These are phyloP conservation scores for Diaporthe sp. DNA, from an alignment of 2,329 filamentous ascomycete species.

Conservation along the genomic window DNA sequence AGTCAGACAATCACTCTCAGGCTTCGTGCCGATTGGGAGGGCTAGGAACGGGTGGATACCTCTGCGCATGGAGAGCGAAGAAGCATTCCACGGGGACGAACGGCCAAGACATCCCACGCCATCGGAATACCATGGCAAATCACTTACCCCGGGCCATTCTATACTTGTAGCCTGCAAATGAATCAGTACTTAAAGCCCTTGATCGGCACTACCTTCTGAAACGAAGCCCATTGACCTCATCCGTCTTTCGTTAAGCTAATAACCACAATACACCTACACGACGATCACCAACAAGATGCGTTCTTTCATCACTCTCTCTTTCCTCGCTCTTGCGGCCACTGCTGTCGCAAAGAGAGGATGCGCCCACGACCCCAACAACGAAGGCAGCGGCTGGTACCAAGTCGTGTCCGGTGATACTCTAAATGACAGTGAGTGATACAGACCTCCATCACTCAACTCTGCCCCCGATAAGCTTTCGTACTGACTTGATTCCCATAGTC, in stretches of 20 bases:
- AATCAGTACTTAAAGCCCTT: constrained; percentile 1
- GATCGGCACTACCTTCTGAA: background rate
- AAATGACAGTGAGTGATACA: constrained; percentile 7
- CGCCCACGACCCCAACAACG: background rate
- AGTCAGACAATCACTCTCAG: background rate
- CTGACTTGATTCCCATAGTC: background rate
- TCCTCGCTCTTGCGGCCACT: constrained; percentile 11
- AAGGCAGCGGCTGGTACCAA: constrained; percentile 1
- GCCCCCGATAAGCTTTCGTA: background rate
- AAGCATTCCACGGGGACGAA: background rate
- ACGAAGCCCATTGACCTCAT: background rate
- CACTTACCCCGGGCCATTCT: background rate
- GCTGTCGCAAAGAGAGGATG: constrained; percentile 18
- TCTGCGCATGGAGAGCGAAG: background rate
- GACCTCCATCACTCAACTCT: background rate
- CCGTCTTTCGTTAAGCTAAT: background rate
- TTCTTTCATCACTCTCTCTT: background rate
- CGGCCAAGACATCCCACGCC: background rate
- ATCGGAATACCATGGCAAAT: background rate
- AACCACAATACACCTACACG: background rate
- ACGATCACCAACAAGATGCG: background rate
- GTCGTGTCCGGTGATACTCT: background rate
- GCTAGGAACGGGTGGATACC: background rate
- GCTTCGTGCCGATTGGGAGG: constrained; percentile 5
- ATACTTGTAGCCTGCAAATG: background rate